Evolutionary conservation across 73 alveolate genomes (phyloP), one percentile per base, ranked within the genome.

Genomic region (Uronychia binucleata): DNA sequence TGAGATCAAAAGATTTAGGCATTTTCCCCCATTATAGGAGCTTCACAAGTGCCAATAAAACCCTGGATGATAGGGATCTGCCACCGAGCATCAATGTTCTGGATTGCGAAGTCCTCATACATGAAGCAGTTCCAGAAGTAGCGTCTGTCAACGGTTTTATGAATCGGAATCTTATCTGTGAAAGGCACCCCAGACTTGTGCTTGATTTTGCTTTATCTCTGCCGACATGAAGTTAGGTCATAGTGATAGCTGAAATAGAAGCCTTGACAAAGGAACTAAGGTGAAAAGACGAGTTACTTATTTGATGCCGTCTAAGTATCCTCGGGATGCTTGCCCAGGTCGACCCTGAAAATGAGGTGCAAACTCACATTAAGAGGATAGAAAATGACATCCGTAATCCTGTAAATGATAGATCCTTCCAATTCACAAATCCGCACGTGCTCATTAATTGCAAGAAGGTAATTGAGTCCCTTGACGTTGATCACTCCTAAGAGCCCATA

Each of bases 191-290:
- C 80, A 87, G 91, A 34, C 94, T 93, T 90, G 88, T 88, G 76
- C 91, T 88, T 14, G 93, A 82, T 29, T 95, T 80, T 46, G 67
- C 67, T 46, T 19, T 46, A 46, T 46, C 81, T 58, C 27, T 81
- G 74, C 59, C 88, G 57, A 27, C 46, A 27, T 1, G 57, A 59
- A 28, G 99, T 97, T 74, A 97, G 88, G 88, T 97, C 99, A 58
- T 89, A 88, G 75, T 95, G 89, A 78, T 90, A 96, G 1, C 99
- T 96, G 85, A 92, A 96, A 91, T 92, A 95, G 87, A 96, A 96
- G 26, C 99, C 99, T 33, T 26, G 32, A 30, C 28, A 35, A 31
- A 81, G 58, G 33, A 34, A 81, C 88, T 81, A 78, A 30, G 33
- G 25, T 30, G 26, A 30, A 26, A 8, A 27, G 26, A 5, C 19